Conservation (phyloP, 345 rosid genomes). For the Lepidium aucheri region DNA sequence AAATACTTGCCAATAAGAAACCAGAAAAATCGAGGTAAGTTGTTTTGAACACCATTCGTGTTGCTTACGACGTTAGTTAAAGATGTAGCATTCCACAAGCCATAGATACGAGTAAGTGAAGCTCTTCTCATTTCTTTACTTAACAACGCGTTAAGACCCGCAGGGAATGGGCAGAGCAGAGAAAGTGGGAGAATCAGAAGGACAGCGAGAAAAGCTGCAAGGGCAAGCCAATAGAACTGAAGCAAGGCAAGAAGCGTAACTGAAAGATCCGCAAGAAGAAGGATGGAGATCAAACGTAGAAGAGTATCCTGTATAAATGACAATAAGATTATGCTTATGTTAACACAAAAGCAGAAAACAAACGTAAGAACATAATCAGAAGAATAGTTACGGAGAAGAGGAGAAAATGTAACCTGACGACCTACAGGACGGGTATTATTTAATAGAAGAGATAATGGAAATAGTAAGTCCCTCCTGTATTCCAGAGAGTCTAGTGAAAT, state of each 20-base stretch:
- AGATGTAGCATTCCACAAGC: conserved; percentile 88
- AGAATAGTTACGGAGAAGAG: not conserved
- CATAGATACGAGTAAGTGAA: conserved; percentile 78
- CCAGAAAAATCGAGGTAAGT: not conserved
- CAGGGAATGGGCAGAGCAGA: conserved; percentile 85
- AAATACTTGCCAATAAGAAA: conserved; percentile 6
- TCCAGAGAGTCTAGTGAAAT: conserved; percentile 66
- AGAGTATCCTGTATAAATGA: conserved; percentile 60
- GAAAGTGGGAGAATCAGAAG: conserved; percentile 89
- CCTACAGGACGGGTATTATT: conserved; percentile 87
- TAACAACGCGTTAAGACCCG: conserved; percentile 90
- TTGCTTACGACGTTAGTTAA: conserved; percentile 78
- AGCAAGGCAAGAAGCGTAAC: conserved; percentile 77
- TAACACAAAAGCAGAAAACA: not conserved
- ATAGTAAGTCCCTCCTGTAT: conserved; percentile 61
- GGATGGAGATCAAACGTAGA: conserved; percentile 64
- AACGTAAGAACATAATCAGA: not conserved
- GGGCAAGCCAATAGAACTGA: conserved; percentile 89
- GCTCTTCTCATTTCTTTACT: conserved; percentile 93
- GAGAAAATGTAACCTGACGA: conserved; percentile 53
- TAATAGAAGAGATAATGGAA: conserved; percentile 68
- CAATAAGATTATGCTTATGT: not conserved
- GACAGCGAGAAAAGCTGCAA: conserved; percentile 76
- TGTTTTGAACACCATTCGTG: not conserved
- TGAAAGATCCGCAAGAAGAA: conserved; percentile 85